A percentile compares a stretch with the other conserved stretches of the same genome.
These are phyloP conservation scores for Podospora appendiculata DNA, from an alignment of 495 filamentous ascomycete species.

Conservation along the genomic window DNA sequence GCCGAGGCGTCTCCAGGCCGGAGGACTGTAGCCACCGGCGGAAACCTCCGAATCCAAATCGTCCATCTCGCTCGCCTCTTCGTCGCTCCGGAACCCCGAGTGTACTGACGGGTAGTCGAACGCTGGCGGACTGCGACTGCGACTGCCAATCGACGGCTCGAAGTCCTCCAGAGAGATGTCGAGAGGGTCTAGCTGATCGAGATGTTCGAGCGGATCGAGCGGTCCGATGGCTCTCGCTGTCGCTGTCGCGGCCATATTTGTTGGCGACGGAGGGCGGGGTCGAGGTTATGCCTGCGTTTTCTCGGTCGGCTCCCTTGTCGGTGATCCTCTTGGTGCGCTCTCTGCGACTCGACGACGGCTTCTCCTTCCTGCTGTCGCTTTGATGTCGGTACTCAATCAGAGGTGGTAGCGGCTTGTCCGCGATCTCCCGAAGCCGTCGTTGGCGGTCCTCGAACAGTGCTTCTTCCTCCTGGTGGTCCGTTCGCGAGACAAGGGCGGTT, in stretches of 20 bases:
- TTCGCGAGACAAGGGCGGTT: not conserved
- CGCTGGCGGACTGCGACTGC: slow-evolving; percentile 28
- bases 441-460: slow-evolving; percentile 4
- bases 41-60: slow-evolving; percentile 26
- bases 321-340: not conserved
- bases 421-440: not conserved
- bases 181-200: slow-evolving; percentile 58
- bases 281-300: not conserved
- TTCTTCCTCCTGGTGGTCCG: not conserved
- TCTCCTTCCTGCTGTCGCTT: not conserved
- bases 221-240: slow-evolving; percentile 43
- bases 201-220: slow-evolving; percentile 29
- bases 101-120: slow-evolving; percentile 60
- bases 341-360: not conserved
- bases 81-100: slow-evolving; percentile 62
- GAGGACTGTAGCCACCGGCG: slow-evolving; percentile 48
- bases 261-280: not conserved
- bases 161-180: slow-evolving; percentile 72
- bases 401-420: slow-evolving; percentile 2
- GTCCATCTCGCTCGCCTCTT: slow-evolving; percentile 29
- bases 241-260: slow-evolving; percentile 25
- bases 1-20: slow-evolving; percentile 46
- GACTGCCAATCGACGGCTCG: slow-evolving; percentile 37
- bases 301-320: slow-evolving; percentile 8
- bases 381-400: not conserved